Conservation (phyloP, 2,329 filamentous ascomycete genomes). For the Sporothrix schenckii region DNA sequence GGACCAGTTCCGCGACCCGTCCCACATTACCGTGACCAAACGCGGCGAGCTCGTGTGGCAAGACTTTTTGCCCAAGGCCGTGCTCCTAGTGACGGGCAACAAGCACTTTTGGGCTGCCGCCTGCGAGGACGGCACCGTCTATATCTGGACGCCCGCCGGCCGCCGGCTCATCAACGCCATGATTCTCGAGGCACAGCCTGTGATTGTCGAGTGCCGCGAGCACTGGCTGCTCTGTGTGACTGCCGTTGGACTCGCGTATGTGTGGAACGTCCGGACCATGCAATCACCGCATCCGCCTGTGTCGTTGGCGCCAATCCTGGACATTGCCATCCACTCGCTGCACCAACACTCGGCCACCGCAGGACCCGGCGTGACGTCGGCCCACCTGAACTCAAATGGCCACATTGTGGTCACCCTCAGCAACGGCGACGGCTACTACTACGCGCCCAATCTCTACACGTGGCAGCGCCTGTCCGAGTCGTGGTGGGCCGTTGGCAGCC, state of each 20-base stretch:
- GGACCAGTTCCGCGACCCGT: conserved; percentile 74
- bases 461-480: conserved; percentile 97
- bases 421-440: conserved; percentile 92
- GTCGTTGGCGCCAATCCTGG: conserved; percentile 84
- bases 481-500: conserved; percentile 97
- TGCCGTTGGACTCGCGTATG: conserved; percentile 82
- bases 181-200: conserved; percentile 86
- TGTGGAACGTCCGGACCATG: conserved; percentile 88
- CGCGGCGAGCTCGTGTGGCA: conserved; percentile 85
- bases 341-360: conserved; percentile 73
- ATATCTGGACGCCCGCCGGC: conserved; percentile 90
- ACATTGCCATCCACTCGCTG: conserved; percentile 79
- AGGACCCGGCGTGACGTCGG: conserved; percentile 84
- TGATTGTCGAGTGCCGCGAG: conserved; percentile 87
- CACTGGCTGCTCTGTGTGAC: conserved; percentile 90
- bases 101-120: conserved; percentile 88
- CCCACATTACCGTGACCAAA: conserved; percentile 78
- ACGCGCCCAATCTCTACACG: conserved; percentile 79
- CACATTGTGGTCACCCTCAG: conserved; percentile 86
- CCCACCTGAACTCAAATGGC: conserved; percentile 85
- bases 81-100: conserved; percentile 89
- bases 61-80: conserved; percentile 83
- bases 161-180: conserved; percentile 82
- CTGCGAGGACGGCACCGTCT: conserved; percentile 88
- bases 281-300: conserved; percentile 86